Conservation (phyloP, 2,329 filamentous ascomycete species). For the Aspergillus niger region DNA sequence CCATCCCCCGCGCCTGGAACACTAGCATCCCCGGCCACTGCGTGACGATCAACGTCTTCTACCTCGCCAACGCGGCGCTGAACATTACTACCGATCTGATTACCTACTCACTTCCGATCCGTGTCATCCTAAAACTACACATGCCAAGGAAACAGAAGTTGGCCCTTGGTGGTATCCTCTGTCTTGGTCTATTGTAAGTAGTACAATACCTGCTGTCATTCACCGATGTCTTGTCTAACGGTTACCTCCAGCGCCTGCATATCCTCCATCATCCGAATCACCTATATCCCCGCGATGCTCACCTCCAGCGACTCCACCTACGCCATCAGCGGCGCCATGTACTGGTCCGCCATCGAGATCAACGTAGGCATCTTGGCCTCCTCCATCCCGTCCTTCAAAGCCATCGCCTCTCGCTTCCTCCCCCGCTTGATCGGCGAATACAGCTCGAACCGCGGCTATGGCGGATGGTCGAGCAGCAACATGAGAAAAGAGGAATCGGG, state of each 20-base stretch:
- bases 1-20: constrained; percentile 45
- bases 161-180: constrained; percentile 53
- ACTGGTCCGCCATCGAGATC: constrained; percentile 48
- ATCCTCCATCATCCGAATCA: constrained; percentile 52
- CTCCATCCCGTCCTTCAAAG: constrained; percentile 46
- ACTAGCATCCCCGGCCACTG: constrained; percentile 42
- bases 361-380: constrained; percentile 48
- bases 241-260: constrained; percentile 42
- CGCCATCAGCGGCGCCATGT: constrained; percentile 46
- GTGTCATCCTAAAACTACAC: constrained; percentile 49
- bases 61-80: constrained; percentile 58
- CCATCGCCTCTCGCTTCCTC: constrained; percentile 45
- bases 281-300: constrained; percentile 49
- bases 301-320: constrained; percentile 38
- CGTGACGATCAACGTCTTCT: constrained; percentile 52
- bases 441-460: constrained; percentile 28
- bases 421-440: constrained; percentile 44
- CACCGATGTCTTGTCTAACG: neutral
- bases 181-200: constrained; percentile 50
- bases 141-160: constrained; percentile 52
- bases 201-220: neutral
- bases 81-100: constrained; percentile 63
- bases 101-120: constrained; percentile 56
- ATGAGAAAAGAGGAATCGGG: constrained; percentile 24
- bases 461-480: constrained; percentile 26